A percentile compares a stretch with the other conserved stretches of the same genome.
Evolutionary conservation across 2,329 filamentous ascomycete genomes (phyloP).

Genomic region (Elsinoe necatrix): DNA sequence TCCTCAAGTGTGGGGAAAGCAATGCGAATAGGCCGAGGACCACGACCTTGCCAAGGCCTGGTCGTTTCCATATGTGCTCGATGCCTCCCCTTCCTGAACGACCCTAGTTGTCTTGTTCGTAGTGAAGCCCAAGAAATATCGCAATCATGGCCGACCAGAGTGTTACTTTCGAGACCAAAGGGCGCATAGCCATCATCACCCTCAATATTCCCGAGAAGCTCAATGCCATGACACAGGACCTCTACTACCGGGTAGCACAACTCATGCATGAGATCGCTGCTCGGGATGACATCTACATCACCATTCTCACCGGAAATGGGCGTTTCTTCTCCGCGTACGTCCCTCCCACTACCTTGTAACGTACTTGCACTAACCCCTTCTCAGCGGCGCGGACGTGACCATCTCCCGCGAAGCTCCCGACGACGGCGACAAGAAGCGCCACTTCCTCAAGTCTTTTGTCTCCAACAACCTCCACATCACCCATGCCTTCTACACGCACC

Average conservation of each 20-base stretch:
- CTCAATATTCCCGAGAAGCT: slow-evolving; percentile 81
- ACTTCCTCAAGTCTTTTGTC: slow-evolving; percentile 64
- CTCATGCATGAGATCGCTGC: slow-evolving; percentile 68
- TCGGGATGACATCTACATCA: slow-evolving; percentile 74
- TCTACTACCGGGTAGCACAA: slow-evolving; percentile 70
- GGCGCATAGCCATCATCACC: slow-evolving; percentile 72
- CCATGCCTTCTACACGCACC: slow-evolving; percentile 83
- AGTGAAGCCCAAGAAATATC: not conserved
- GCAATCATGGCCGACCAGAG: slow-evolving; percentile 31
- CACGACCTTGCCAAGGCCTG: no score
- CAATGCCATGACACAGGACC: slow-evolving; percentile 63
- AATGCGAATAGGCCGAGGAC: not conserved
- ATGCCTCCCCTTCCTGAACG: not conserved
- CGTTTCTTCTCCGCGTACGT: slow-evolving; percentile 77
- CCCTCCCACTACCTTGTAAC: not conserved
- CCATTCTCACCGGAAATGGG: slow-evolving; percentile 73
- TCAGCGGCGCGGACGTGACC: slow-evolving; percentile 70
- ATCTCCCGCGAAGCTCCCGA: slow-evolving; percentile 40
- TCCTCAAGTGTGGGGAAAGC: not conserved
- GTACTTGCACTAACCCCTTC: not conserved
- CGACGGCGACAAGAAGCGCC: slow-evolving; percentile 37
- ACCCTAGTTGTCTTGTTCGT: no score
- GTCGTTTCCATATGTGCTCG: no score
- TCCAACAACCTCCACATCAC: slow-evolving; percentile 84
- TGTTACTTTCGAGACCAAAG: slow-evolving; percentile 55